These are phyloP conservation scores for Jatropha curcas DNA, from an alignment of 345 rosid species.

Conservation along the genomic window DNA sequence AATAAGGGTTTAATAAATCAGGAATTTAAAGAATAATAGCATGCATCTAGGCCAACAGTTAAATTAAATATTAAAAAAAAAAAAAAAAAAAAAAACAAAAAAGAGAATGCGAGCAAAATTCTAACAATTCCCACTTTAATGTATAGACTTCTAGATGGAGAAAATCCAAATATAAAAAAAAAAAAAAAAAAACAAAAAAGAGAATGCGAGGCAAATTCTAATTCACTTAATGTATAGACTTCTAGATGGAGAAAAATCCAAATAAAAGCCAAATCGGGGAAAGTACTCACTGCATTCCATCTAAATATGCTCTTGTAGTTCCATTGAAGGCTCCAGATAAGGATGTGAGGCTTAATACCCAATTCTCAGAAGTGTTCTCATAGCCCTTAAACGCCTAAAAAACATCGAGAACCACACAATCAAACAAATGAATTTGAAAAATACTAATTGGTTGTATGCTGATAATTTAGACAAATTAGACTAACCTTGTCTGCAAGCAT, in stretches of 20 bases:
- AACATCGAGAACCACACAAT: constrained; percentile 18
- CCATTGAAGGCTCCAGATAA: constrained; percentile 98
- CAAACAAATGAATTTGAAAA: neutral
- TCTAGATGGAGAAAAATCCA: constrained; percentile 1
- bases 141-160: no score
- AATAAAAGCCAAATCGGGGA: constrained; percentile 7
- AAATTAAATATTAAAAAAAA: no score
- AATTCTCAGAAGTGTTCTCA: constrained; percentile 79
- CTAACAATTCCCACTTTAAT: no score
- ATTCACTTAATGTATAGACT: neutral
- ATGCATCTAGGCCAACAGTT: no score
- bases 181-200: no score
- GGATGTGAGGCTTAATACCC: constrained; percentile 93
- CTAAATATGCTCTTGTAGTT: constrained; percentile 83
- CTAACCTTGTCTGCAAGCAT: constrained; percentile 93
- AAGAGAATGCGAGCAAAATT: no score
- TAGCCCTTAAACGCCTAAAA: constrained; percentile 72
- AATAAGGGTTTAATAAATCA: no score
- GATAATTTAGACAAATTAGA: constrained; percentile 10
- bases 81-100: no score
- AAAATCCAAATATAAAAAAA: no score
- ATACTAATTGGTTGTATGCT: neutral
- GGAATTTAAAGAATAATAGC: no score
- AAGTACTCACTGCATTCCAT: constrained; percentile 83
- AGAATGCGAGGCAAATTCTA: no score